These are phyloP conservation scores for Cladosporium sp. DNA, from an alignment of 2,329 filamentous ascomycete genomes.

Conservation along the genomic window DNA sequence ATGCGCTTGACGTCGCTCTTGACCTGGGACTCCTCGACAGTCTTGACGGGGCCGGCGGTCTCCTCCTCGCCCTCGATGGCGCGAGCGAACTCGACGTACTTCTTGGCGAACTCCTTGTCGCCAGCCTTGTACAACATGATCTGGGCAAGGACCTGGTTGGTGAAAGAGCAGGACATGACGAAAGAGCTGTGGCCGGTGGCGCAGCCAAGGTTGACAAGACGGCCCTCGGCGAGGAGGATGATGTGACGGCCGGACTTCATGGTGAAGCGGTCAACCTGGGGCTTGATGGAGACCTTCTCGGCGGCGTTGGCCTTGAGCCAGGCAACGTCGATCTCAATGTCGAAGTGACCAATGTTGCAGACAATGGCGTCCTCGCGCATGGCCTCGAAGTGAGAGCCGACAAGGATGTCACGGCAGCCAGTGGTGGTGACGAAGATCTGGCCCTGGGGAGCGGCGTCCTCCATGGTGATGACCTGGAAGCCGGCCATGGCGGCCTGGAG, in stretches of 20 bases:
- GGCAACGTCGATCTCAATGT: constrained; percentile 99
- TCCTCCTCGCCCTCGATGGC: constrained; percentile 31
- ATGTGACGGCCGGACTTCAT: constrained; percentile 94
- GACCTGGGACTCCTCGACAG: constrained; percentile 51
- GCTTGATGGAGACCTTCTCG: constrained; percentile 98
- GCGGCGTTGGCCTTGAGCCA: constrained; percentile 98
- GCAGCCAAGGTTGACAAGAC: constrained; percentile 98
- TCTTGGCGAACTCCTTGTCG: constrained; percentile 81
- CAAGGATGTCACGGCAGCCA: constrained; percentile 96
- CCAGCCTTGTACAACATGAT: constrained; percentile 96
- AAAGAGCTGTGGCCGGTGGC: constrained; percentile 99
- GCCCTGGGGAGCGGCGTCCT: constrained; percentile 80
- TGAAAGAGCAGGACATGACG: constrained; percentile 99
- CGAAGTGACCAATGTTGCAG: constrained; percentile 99
- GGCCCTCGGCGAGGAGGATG: constrained; percentile 97
- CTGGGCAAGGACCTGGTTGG: constrained; percentile 99
- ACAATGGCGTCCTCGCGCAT: constrained; percentile 99
- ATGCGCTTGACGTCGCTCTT: constrained; percentile 63
- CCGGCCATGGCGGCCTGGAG: constrained; percentile 97
- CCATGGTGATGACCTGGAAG: constrained; percentile 97
- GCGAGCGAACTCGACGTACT: constrained; percentile 89
- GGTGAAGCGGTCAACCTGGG: constrained; percentile 96
- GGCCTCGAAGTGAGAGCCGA: constrained; percentile 83
- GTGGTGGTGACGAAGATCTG: constrained; percentile 99
- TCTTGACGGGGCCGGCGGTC: constrained; percentile 24